phyloP scores from a whole-genome alignment of 257 asterid species.

The Catharanthus roseus region DNA sequence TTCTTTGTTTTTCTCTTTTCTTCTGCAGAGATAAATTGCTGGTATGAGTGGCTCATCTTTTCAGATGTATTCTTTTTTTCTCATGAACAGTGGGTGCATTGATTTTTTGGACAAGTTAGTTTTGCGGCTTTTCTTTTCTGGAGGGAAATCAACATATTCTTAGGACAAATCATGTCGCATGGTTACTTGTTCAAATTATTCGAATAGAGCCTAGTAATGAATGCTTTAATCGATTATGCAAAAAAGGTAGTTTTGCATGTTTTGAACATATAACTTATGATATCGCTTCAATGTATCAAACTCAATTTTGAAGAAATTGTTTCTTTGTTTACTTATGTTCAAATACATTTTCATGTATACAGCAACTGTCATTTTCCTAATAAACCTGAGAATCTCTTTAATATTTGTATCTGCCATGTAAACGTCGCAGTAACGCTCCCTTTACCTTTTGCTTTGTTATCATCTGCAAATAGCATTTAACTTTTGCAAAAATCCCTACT shows the following conservation, averaged over 20 bases:
- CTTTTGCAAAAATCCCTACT: neutral
- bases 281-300: neutral
- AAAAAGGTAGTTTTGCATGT: constrained; percentile 60
- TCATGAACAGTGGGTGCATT: constrained; percentile 90
- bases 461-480: neutral
- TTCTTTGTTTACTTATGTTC: neutral
- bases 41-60: constrained; percentile 99
- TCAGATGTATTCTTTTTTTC: constrained; percentile 90
- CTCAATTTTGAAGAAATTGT: neutral
- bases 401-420: neutral
- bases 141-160: constrained; percentile 80
- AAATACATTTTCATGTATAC: neutral
- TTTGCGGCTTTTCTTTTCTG: constrained; percentile 80
- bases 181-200: constrained; percentile 94
- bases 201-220: constrained; percentile 93
- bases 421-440: no score
- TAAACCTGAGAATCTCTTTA: neutral
- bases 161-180: constrained; percentile 92
- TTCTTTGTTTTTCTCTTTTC: constrained; percentile 5
- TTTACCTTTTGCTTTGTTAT: neutral
- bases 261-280: neutral
- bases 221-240: constrained; percentile 72
- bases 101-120: constrained; percentile 94
- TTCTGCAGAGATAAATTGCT: constrained; percentile 80
- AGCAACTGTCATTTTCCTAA: neutral